phyloP scores from a whole-genome alignment of 352 stramenopile genomes.

The Globisporangium okanoganense region DNA sequence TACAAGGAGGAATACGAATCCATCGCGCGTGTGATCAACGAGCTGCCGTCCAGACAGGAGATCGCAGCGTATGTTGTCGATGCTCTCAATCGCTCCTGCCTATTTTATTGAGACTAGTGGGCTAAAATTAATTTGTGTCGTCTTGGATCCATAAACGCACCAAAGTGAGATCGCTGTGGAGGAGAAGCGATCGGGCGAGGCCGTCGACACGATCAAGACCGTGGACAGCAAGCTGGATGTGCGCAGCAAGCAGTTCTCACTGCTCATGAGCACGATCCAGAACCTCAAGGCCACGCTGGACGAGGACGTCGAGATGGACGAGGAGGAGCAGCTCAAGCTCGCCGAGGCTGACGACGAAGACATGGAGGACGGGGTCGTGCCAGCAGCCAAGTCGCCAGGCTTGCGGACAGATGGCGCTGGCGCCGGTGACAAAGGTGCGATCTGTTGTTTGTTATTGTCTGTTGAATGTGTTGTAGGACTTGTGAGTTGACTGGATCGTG shows the following conservation, averaged over 20 bases:
- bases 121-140: background rate
- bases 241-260: conserved; percentile 73
- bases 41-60: conserved; percentile 61
- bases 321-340: conserved; percentile 36
- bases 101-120: background rate
- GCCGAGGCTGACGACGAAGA: conserved; percentile 56
- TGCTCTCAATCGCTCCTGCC: background rate
- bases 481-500: background rate
- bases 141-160: background rate
- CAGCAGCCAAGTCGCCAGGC: background rate
- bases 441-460: background rate
- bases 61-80: conserved; percentile 40
- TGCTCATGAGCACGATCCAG: conserved; percentile 83
- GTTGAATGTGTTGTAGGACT: background rate
- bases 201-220: conserved; percentile 40
- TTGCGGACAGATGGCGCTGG: conserved; percentile 5
- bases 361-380: conserved; percentile 48
- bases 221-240: conserved; percentile 66
- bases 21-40: conserved; percentile 78
- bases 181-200: conserved; percentile 55
- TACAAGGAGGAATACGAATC: conserved; percentile 91
- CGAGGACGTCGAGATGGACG: conserved; percentile 63
- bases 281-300: conserved; percentile 78
- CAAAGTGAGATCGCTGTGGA: conserved; percentile 50
- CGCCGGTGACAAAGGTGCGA: conserved; percentile 16